Evolutionary conservation across 2,329 filamentous ascomycete species (phyloP), one percentile per base, ranked within the genome.

Genomic region (Alternaria brassicicola): DNA sequence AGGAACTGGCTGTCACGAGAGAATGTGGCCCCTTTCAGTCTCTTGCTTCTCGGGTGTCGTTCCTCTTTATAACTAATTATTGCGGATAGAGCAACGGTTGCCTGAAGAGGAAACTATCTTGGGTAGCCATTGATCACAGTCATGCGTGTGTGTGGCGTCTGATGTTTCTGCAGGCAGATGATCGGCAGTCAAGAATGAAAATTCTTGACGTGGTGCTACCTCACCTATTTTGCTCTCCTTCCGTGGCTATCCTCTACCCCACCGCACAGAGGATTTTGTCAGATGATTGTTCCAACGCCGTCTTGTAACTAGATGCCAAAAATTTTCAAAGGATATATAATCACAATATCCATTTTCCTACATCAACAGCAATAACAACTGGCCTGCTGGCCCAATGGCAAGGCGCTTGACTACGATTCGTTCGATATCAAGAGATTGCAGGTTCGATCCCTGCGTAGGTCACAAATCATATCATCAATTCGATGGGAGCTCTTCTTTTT

Each of bases 351-450:
- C 6, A 5, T 4, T 23, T 23, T 15, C 2, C 1, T 30, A 5
- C 43, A 54, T 55, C 45, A 42, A 35, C 43, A 56, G 52, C 19
- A 28, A 53, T 12, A 17, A 35, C 31, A 36, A 46, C 25, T 36
- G 72, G 72, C 65, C 70, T 65, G 68, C 68, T 84, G 82, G 81
- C 81, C 81, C 81, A 84, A 84, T 84, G 82, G 81, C 80, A 84
- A 83, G 82, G 82, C 81, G 81, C 80, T 83, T 84, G 82, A 83
- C 82, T 84, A 83, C 81, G 82, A 82, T 70, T 57, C 4, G 19
- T 36, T 45, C 33, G 62, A 45, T 23, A 70, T 70, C 68, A 70
- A 70, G 68, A 70, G 68, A 70, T 70, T 70, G 62, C 68, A 70
- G 68, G 68, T 70, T 70, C 63, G 63, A 64, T 55, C 62, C 59